These are phyloP conservation scores for Aleurites moluccanus DNA, from an alignment of 441 rosid species.

Conservation along the genomic window DNA sequence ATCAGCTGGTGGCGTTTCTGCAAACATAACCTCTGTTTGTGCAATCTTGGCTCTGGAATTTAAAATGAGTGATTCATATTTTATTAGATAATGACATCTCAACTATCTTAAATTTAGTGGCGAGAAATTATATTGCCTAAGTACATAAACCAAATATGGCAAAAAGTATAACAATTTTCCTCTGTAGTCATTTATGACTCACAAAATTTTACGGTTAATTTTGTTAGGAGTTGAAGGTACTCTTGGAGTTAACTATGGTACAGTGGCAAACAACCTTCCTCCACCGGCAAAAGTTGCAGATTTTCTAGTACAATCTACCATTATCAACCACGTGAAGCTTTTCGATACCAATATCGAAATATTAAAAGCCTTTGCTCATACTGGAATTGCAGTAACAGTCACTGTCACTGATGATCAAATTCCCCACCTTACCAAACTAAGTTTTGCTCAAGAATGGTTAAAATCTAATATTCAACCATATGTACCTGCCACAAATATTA, in stretches of 20 bases:
- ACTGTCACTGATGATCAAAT: constrained; percentile 68
- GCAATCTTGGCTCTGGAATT: too few species aligned
- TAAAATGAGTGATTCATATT: too few species aligned
- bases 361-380: constrained; percentile 58
- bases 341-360: constrained; percentile 56
- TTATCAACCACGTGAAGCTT: constrained; percentile 64
- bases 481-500: constrained; percentile 59
- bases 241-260: constrained; percentile 79
- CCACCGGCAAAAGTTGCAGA: constrained; percentile 65
- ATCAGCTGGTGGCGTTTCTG: too few species aligned
- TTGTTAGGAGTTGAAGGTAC: constrained; percentile 40
- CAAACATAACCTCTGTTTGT: neutral
- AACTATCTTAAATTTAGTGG: too few species aligned
- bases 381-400: constrained; percentile 57
- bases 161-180: too few species aligned
- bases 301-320: constrained; percentile 62
- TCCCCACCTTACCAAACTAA: constrained; percentile 53
- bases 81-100: too few species aligned
- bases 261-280: constrained; percentile 68
- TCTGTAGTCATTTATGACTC: neutral
- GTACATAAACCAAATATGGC: too few species aligned
- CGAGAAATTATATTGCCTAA: too few species aligned
- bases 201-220: neutral
- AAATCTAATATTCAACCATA: constrained; percentile 51
- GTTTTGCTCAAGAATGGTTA: constrained; percentile 63